Evolutionary conservation across 805 yeast species (phyloP), one percentile per base, ranked within the genome.

Genomic region (Nakazawaea holstii): DNA sequence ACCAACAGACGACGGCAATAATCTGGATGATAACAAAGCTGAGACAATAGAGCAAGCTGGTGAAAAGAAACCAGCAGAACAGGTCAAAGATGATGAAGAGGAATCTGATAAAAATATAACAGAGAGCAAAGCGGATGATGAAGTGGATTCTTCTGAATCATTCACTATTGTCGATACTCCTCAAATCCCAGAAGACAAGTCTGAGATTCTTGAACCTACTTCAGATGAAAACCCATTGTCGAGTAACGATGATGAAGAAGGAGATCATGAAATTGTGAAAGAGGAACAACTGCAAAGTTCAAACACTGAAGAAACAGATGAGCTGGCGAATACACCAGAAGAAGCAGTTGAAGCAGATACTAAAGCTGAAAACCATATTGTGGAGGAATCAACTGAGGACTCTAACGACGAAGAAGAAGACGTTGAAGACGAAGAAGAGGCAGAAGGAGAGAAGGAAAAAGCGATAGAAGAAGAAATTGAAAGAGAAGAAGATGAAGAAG

Each of bases 61-160:
- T 4, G 33, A 41, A 35, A 15, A 14, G 2, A 36, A 42, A 7
- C 27, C 30, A 6, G 38, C 44, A 5, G 5, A 5, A 5, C 17
- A 13, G 8, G 39, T 35, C 32, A 45, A 46, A 41, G 46, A 36
- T 8, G 39, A 46, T 13, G 46, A 41, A n/a, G 49, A 46, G 2
- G 50, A 20, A 7, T 41, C 40, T n/a, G 24, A 32, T 17, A 15
- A 3, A n/a, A 15, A 17, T 20, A 49, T 35, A n/a, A 47, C 39
- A 24, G 46, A 20, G 20, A 35, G 30, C 9, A 28, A 29, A 9
- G 17, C 20, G 11, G n/a, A 28, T 30, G 28, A 27, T 5, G 24
- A 20, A 20, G 24, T 20, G 24, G 24, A 20, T 7, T 38, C 41
- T 38, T 38, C 41, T 26, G 41, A 38, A 26, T 38, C 41, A 38